Base-by-base conservation (phyloP, 2,329 filamentous ascomycete genomes). In the Cyphellophora attinorum region DNA sequence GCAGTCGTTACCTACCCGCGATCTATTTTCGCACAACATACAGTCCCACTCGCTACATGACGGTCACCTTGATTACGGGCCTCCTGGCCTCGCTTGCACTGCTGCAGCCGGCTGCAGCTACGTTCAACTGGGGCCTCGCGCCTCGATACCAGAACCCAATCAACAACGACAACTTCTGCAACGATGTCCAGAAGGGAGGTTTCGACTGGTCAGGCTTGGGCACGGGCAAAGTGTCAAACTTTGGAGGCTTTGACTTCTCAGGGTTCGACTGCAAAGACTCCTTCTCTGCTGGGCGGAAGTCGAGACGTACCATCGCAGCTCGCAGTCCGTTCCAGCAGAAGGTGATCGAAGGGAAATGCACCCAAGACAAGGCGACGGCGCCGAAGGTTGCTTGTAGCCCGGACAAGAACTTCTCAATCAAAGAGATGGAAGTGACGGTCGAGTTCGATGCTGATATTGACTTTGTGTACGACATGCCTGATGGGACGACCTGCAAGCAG, bases 391-490 rank as follows among this genome's bases (percentile, higher is more conserved):
- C 61, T n/a, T 68, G 61, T 44, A 67, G 70, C 51, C 54, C 61
- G 23, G 57, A 69, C 47, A 65, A 71, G 34, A 59, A 54, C 45
- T 91, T 93, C 68, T 91, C 86, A 21, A 76, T 93, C 52, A 74
- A 67, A 45, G 68, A 75, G 49, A 74, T 93, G 58, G 70, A 89
- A 45, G 65, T 95, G 48, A 76, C 75, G 29, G 70, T 77, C 44
- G 78, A 85, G 53, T 77, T 81, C 53, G 80, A 89, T 59, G 78
- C 75, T 48, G 77, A 88, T 44, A 64, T 96, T 35, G 78, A 89
- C 60, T 85, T 94, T 66, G 73, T 84, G 67, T 95, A 89, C 63
- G 72, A 68, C 51, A 93, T 95, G 85, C 72, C 76, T 2, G 84
- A 89, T 56, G 83, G 83, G 49, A 79, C 75, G 11, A 74, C 60